phyloP scores from a whole-genome alignment of 768 basidiomycete species.

The Krasilnikovozyma curviuscula region DNA sequence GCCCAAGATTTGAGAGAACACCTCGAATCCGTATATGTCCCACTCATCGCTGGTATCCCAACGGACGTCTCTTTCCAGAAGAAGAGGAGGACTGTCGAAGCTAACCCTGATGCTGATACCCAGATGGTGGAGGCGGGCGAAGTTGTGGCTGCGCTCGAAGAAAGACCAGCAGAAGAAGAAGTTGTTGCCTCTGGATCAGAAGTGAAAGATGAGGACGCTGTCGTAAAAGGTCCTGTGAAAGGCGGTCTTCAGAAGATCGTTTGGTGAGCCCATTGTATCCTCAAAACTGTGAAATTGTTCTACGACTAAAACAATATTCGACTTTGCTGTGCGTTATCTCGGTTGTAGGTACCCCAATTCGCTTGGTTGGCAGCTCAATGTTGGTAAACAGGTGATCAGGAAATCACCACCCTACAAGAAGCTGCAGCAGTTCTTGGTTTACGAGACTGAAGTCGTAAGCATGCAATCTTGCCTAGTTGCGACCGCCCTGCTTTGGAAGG shows the following conservation, averaged over 20 bases:
- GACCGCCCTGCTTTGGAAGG: background rate
- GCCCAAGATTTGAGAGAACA: constrained; percentile 53
- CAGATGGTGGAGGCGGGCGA: too few species aligned
- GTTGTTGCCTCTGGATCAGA: too few species aligned
- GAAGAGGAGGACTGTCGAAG: too few species aligned
- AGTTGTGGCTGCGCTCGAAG: too few species aligned
- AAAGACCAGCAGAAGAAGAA: too few species aligned
- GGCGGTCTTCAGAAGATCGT: constrained; percentile 64
- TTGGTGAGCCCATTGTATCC: constrained; percentile 40
- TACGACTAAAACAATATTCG: background rate
- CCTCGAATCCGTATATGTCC: constrained; percentile 60
- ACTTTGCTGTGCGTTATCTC: background rate
- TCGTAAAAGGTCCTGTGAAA: constrained; percentile 45
- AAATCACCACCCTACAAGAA: constrained; percentile 77
- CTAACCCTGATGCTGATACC: too few species aligned
- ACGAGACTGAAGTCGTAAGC: constrained; percentile 88
- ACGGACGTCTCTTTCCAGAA: constrained; percentile 48
- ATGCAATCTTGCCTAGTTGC: background rate
- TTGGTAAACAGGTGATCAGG: constrained; percentile 68
- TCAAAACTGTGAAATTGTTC: background rate
- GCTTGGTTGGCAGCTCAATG: constrained; percentile 92
- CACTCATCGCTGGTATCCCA: constrained; percentile 36
- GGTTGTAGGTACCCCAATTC: constrained; percentile 70
- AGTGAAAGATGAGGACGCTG: background rate
- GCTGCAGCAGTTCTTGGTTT: constrained; percentile 89